phyloP scores from a whole-genome alignment of 805 yeast species.

The Candida wancherniae region DNA sequence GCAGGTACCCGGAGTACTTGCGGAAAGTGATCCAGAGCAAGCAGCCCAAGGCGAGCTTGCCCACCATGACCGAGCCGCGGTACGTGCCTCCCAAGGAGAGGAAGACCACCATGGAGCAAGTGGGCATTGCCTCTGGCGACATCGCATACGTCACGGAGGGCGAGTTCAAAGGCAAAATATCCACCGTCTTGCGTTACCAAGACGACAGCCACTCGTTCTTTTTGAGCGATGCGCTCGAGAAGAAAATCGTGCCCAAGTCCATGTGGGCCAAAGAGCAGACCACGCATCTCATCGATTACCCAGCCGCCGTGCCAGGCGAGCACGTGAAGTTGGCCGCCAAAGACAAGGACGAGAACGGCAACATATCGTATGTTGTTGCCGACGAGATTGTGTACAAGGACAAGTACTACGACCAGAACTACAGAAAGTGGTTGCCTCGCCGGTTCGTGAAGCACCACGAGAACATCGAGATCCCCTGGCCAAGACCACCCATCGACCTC shows the following conservation, averaged over 20 bases:
- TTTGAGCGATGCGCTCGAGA: slow-evolving; percentile 65
- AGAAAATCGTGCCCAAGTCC: slow-evolving; percentile 63
- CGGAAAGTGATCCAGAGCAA: slow-evolving; percentile 22
- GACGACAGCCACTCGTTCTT: slow-evolving; percentile 58
- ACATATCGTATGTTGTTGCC: slow-evolving; percentile 68
- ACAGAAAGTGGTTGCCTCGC: slow-evolving; percentile 68
- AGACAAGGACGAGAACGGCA: slow-evolving; percentile 61
- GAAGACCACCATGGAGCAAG: slow-evolving; percentile 45
- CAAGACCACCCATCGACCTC: slow-evolving; percentile 52
- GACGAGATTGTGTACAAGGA: slow-evolving; percentile 67
- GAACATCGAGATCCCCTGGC: slow-evolving; percentile 82
- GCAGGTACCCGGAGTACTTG: slow-evolving; percentile 27
- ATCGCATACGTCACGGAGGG: slow-evolving; percentile 71
- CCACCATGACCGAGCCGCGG: slow-evolving; percentile 26
- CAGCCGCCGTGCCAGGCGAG: slow-evolving; percentile 53
- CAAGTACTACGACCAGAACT: slow-evolving; percentile 66
- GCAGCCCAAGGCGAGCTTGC: slow-evolving; percentile 26
- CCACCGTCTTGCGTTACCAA: slow-evolving; percentile 58
- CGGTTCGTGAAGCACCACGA: slow-evolving; percentile 71
- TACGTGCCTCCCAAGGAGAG: slow-evolving; percentile 23
- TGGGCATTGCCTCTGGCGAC: slow-evolving; percentile 71
- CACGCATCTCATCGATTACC: slow-evolving; percentile 67
- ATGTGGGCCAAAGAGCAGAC: slow-evolving; percentile 70
- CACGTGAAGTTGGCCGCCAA: slow-evolving; percentile 76
- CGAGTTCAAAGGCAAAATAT: slow-evolving; percentile 65